Evolutionary conservation across 2,329 filamentous ascomycete species (phyloP), one percentile per base, ranked within the genome.

Genomic region (Westerdykella aurantiaca): DNA sequence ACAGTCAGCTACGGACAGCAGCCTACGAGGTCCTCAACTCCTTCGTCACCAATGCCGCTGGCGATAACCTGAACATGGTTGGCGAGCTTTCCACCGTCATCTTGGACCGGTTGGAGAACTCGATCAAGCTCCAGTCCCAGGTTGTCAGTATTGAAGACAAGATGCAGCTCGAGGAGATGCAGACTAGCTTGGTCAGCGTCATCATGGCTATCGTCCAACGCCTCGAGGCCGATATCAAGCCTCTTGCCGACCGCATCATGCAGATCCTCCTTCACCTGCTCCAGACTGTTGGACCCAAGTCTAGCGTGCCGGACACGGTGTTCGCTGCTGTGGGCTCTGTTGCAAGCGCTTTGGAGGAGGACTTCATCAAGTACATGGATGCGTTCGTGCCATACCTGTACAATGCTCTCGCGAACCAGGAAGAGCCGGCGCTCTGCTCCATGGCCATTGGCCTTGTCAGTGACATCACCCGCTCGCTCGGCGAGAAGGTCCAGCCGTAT

Each of bases 371-470:
- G 74, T 98, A 98, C 75, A 97, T 98, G 91, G 88, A 95, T 34
- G 81, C 88, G 2, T 98, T 98, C 70, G 78, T 83, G 37, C 89
- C 89, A 9, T 96, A 88, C 80, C 76, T 98, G 39, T 93, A 93
- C 77, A 94, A 88, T 56, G 93, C 93, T 22, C 82, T 98, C 23
- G 85, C 84, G 61, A 97, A 97, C 76, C 89, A 95, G 65, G 91
- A 98, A 53, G 93, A 96, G 72, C 86, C 90, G 31, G 86, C 83
- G 68, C 79, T 97, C 49, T 97, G 93, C 77, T 85, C 91, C 37
- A 94, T 97, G 83, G 91, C 93, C 58, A 96, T 98, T 68, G 93
- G 93, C 57, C 80, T 98, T 44, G 91, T 97, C 56, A 95, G 91
- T 68, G 93, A 98, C 65, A 93, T 98, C 58, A 91, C 89, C 41